These are phyloP conservation scores for Penstemon barbatus DNA, from an alignment of 257 asterid species.

Conservation along the genomic window DNA sequence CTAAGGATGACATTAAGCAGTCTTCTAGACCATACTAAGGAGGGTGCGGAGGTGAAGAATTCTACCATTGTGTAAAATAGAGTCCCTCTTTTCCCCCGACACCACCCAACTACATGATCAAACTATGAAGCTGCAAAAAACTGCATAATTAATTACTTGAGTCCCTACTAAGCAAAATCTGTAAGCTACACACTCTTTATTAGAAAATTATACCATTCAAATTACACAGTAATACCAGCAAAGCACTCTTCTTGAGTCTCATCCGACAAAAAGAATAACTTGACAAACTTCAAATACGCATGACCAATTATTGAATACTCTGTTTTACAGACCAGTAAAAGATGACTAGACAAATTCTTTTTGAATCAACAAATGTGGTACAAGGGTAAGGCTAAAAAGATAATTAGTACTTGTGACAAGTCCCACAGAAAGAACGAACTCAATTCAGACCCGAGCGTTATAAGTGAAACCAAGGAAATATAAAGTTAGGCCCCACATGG, in stretches of 20 bases:
- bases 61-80: too few species aligned
- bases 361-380: background rate
- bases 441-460: background rate
- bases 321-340: background rate
- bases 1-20: too few species aligned
- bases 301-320: background rate
- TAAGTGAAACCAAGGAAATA: background rate
- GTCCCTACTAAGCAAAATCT: background rate
- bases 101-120: too few species aligned
- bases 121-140: background rate
- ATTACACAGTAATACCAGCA: background rate
- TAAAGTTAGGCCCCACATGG: background rate
- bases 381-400: background rate
- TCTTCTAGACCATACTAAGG: too few species aligned
- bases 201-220: background rate
- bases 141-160: background rate
- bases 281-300: background rate
- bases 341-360: background rate
- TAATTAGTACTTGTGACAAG: background rate
- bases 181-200: background rate
- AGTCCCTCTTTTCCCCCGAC: too few species aligned
- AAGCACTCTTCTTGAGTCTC: background rate
- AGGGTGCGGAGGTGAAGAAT: too few species aligned
- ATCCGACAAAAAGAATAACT: background rate
- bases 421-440: conserved; percentile 11